phyloP scores from a whole-genome alignment of 2,329 filamentous ascomycete genomes.

The Fusarium hainanense region DNA sequence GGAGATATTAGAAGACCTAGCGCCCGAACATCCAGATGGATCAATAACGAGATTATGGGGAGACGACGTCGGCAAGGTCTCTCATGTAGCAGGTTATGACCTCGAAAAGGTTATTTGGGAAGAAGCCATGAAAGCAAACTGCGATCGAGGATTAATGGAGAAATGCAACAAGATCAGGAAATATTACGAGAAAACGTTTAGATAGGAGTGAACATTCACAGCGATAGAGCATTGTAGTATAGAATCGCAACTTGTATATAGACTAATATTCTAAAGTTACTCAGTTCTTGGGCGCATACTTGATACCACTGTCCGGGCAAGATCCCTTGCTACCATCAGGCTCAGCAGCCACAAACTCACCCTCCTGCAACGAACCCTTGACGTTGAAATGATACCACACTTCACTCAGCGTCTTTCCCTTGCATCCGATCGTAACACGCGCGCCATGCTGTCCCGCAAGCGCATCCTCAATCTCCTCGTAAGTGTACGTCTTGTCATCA shows the following conservation, averaged over 20 bases:
- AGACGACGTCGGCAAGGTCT: slow-evolving; percentile 19
- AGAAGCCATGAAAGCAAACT: slow-evolving; percentile 40
- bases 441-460: slow-evolving; percentile 65
- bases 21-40: slow-evolving; percentile 16
- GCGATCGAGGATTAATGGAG: slow-evolving; percentile 25
- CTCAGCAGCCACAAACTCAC: slow-evolving; percentile 67
- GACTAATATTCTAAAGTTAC: not conserved
- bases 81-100: slow-evolving; percentile 36
- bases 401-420: slow-evolving; percentile 59
- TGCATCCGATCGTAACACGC: slow-evolving; percentile 69
- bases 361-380: slow-evolving; percentile 67
- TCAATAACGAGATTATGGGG: slow-evolving; percentile 35
- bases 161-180: slow-evolving; percentile 41
- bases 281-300: slow-evolving; percentile 45
- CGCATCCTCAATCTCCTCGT: slow-evolving; percentile 67
- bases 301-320: slow-evolving; percentile 62
- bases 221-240: not conserved
- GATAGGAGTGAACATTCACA: not conserved
- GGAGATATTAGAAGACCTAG: slow-evolving; percentile 11
- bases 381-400: slow-evolving; percentile 74
- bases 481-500: slow-evolving; percentile 66
- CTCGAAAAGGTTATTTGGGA: slow-evolving; percentile 43
- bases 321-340: slow-evolving; percentile 64
- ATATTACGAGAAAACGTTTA: slow-evolving; percentile 39
- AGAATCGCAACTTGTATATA: not conserved